A percentile compares a stretch with the other conserved stretches of the same genome.
phyloP scores from a whole-genome alignment of 2,329 filamentous ascomycete genomes.

The Fusarium agapanthi region DNA sequence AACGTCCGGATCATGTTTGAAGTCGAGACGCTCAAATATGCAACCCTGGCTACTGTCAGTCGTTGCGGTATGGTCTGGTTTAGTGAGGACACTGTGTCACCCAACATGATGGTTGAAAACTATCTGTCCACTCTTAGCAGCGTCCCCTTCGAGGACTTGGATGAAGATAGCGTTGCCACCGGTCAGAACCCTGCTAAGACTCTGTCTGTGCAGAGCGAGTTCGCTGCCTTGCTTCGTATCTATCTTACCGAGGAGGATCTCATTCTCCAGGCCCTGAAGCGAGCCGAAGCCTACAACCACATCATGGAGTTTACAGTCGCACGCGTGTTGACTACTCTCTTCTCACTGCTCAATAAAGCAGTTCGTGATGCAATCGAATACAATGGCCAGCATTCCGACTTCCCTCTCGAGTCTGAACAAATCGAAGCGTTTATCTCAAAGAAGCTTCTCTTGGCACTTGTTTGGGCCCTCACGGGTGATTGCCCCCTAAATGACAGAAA shows the following conservation, averaged over 20 bases:
- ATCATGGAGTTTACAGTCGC: constrained; percentile 99
- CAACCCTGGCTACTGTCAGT: constrained; percentile 97
- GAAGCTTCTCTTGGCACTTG: constrained; percentile 89
- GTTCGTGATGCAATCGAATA: constrained; percentile 95
- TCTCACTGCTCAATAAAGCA: constrained; percentile 94
- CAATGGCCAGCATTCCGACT: constrained; percentile 92
- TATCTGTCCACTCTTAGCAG: constrained; percentile 86
- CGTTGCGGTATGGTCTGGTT: constrained; percentile 99
- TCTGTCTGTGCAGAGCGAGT: constrained; percentile 78
- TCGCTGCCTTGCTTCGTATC: constrained; percentile 80
- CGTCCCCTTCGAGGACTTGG: constrained; percentile 90
- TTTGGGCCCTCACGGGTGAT: constrained; percentile 96
- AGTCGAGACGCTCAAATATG: constrained; percentile 96
- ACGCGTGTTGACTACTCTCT: constrained; percentile 89
- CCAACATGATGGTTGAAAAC: constrained; percentile 90
- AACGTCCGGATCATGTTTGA: constrained; percentile 99
- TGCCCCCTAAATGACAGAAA: constrained; percentile 90
- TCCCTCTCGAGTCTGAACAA: constrained; percentile 89
- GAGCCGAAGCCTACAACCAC: constrained; percentile 84
- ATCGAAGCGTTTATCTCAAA: constrained; percentile 90
- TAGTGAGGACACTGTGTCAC: constrained; percentile 94
- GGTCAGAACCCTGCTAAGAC: constrained; percentile 81
- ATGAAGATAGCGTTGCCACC: constrained; percentile 85
- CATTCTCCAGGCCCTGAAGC: constrained; percentile 77
- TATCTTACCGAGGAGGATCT: constrained; percentile 84